phyloP scores from a whole-genome alignment of 108 stramenopile genomes.

The Fistulifera solaris region DNA sequence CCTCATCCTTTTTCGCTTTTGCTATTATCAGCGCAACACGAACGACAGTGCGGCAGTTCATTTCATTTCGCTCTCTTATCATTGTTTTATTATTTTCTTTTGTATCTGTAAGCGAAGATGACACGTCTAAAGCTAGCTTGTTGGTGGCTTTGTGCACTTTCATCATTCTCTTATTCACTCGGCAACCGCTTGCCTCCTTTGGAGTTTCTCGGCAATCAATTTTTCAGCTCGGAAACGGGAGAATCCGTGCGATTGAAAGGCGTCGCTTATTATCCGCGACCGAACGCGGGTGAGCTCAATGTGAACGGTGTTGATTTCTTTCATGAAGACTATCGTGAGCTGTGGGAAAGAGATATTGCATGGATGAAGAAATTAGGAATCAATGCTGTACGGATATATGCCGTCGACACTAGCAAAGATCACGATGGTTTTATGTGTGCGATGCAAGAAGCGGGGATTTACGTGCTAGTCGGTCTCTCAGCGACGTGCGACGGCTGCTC shows the following conservation, averaged over 20 bases:
- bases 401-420: conserved; percentile 25
- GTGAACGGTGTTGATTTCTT: conserved; percentile 31
- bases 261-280: conserved; percentile 41
- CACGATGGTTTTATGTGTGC: conserved; percentile 46
- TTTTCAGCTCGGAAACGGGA: conserved; percentile 27
- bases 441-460: conserved; percentile 31
- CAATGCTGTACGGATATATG: conserved; percentile 35
- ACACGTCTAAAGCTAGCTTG: too few relatives aligned
- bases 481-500: conserved; percentile 26
- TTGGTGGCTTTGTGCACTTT: too few relatives aligned
- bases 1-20: too few relatives aligned
- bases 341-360: conserved; percentile 31
- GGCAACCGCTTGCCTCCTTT: too few relatives aligned
- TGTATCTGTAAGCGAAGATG: too few relatives aligned
- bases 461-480: conserved; percentile 25
- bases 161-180: too few relatives aligned
- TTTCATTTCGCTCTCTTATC: too few relatives aligned
- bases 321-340: conserved; percentile 21
- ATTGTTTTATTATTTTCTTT: too few relatives aligned
- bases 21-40: too few relatives aligned
- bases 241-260: conserved; percentile 29
- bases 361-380: conserved; percentile 26
- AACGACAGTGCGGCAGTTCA: too few relatives aligned
- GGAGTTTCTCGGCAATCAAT: conserved; percentile 5
- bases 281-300: conserved; percentile 23